Evolutionary conservation across 2,329 filamentous ascomycete species (phyloP), one percentile per base, ranked within the genome.

Genomic region (Fusarium sp.): DNA sequence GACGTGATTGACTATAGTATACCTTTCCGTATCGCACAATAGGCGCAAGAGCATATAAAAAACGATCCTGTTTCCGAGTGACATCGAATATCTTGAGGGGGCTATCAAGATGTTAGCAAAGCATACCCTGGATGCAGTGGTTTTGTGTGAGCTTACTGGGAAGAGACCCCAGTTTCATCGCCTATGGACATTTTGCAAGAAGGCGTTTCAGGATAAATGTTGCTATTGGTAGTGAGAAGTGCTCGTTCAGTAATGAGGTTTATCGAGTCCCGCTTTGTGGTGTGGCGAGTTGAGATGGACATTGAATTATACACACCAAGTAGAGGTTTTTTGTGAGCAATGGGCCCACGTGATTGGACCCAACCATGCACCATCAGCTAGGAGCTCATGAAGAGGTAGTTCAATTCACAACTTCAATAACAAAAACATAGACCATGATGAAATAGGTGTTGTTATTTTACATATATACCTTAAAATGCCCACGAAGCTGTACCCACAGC

Each of bases 11-110:
- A 5, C 7, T 16, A 3, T 2, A 18, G 6, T 5, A 1, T 80
- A 83, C 87, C 83, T 91, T 91, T 82, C 88, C 89, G 79, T 91
- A 92, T 71, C 91, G 86, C 64, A 93, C 91, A 91, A 93, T 93
- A n/a, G 91, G 91, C 16, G 91, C 91, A 54, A 87, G 90, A 22
- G 90, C 86, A 76, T 89, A 88, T 8, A 92, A 73, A 54, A 90
- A 88, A 68, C 87, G 85, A 37, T 86, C 84, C 72, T 90, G 84
- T 56, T 82, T 82, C 77, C 85, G 87, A 6, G 88, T 86, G 48
- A 86, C 79, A 73, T 90, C 87, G 75, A 92, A 92, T 59, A 92
- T 84, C 75, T 88, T 89, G 72, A 91, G 84, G 11, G 89, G 89
- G 78, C 90, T 91, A 65, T 58, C 18, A 11, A 35, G 8, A 20